Evolutionary conservation across 805 yeast species (phyloP).

Genomic region (Cephaloascus fragrans): DNA sequence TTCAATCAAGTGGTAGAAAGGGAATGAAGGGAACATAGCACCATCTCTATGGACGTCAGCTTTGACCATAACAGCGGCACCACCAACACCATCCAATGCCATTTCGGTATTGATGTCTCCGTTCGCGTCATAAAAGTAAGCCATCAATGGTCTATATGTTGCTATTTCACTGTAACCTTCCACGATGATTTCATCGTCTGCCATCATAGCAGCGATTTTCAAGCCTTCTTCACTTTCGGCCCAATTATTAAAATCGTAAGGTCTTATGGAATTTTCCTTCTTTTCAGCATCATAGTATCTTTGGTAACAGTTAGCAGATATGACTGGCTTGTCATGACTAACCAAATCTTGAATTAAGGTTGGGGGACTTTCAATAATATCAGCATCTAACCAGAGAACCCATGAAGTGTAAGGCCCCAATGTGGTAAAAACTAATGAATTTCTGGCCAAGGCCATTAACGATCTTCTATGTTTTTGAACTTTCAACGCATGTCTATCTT

Average conservation of each 20-base stretch:
- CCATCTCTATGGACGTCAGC: slow-evolving; percentile 99
- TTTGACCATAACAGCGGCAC: slow-evolving; percentile 90
- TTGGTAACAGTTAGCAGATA: slow-evolving; percentile 92
- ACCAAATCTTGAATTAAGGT: slow-evolving; percentile 83
- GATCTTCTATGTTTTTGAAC: slow-evolving; percentile 86
- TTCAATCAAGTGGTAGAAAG: slow-evolving; percentile 93
- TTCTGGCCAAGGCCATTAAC: slow-evolving; percentile 90
- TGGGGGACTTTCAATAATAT: slow-evolving; percentile 80
- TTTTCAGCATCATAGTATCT: slow-evolving; percentile 56
- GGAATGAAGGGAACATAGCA: slow-evolving; percentile 98
- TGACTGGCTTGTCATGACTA: slow-evolving; percentile 72
- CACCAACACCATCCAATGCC: slow-evolving; percentile 95
- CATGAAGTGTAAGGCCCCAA: slow-evolving; percentile 85
- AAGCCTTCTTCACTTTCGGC: slow-evolving; percentile 74
- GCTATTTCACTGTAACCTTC: slow-evolving; percentile 94
- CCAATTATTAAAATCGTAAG: slow-evolving; percentile 97
- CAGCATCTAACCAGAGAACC: slow-evolving; percentile 96
- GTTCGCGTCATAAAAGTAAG: slow-evolving; percentile 61
- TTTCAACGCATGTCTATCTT: slow-evolving; percentile 78
- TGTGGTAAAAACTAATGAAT: slow-evolving; percentile 82
- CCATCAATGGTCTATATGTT: slow-evolving; percentile 93
- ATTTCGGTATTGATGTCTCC: slow-evolving; percentile 61
- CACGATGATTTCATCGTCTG: slow-evolving; percentile 84
- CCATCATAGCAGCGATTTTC: slow-evolving; percentile 59
- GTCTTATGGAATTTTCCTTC: slow-evolving; percentile 51